Percentiles rank a stretch among this genome's conserved stretches.
Conservation (phyloP, 768 basidiomycete species). For the Mycena rosella region DNA sequence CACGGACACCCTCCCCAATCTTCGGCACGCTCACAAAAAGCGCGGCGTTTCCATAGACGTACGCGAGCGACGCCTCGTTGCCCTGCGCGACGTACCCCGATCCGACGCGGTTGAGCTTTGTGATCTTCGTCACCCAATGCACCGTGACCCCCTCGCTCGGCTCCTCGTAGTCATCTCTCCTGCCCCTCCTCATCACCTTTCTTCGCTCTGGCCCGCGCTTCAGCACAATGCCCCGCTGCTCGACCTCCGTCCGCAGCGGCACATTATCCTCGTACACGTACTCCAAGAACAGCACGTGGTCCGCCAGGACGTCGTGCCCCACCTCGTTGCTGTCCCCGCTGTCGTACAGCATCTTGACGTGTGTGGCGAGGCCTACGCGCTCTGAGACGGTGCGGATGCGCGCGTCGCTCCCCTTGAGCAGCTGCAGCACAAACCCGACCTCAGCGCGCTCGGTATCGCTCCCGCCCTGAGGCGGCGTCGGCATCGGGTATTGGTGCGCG, state of each 20-base stretch:
- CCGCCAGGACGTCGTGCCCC: neutral
- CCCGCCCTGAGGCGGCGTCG: neutral
- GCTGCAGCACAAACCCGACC: slow-evolving; percentile 1
- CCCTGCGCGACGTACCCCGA: no score
- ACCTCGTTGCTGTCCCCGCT: neutral
- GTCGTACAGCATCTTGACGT: slow-evolving; percentile 14
- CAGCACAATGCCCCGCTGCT: neutral
- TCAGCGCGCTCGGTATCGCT: neutral
- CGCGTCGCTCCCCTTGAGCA: slow-evolving; percentile 28
- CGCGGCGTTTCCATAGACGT: no score
- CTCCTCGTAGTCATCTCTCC: no score
- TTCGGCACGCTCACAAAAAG: no score
- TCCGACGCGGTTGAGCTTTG: no score
- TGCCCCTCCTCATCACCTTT: no score
- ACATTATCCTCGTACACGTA: neutral
- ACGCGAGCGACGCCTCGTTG: no score
- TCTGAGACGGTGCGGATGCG: slow-evolving; percentile 2
- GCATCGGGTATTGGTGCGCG: slow-evolving; percentile 29
- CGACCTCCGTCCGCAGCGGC: neutral
- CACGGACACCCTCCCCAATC: no score
- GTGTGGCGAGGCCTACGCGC: slow-evolving; percentile 12
- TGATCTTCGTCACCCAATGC: no score
- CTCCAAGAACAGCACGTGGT: neutral
- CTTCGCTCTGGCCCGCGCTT: neutral
- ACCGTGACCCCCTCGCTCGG: no score